Evolutionary conservation across 768 basidiomycete genomes (phyloP), one percentile per base, ranked within the genome.

Genomic region (Mycena filopes): DNA sequence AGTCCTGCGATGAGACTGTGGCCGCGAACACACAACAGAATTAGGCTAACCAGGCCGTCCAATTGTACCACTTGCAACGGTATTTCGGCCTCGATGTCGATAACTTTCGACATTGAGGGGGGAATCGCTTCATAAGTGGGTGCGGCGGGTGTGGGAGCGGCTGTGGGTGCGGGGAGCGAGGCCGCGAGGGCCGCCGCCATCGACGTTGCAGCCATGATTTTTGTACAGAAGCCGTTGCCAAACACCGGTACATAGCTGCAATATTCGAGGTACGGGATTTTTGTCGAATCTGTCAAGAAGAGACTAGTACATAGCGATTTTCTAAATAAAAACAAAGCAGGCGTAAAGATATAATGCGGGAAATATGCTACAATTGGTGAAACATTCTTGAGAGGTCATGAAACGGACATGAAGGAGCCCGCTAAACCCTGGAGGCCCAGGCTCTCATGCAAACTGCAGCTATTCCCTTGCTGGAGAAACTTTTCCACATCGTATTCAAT

Each of bases 151-250:
- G 83, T 80, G 11, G 88, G 86, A 12, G 87, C 83, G 26, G 89
- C 78, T 50, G 86, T 80, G 13, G 89, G 87, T 68, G 87, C 84
- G 49, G 93, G 92, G 29, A 92, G 80, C 26, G 91, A 89, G 31
- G 96, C 95, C 72, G 95, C 94, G 28, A 97, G 84, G 48, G 95
- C 89, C 75, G 94, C 94, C 53, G 96, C 96, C 94, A 98, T 96
- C 45, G 96, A 96, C 33, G 87, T 85, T 68, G 89, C 87, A 53
- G 86, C 86, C 88, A 90, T 89, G 73, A 75, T 79, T 68, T 68
- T 67, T 63, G 16, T 40, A 25, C 7, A n/a, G 40, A 53, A 36
- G 51, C 53, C 36, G 28, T 40, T 51, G 33, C 64, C 58, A 65
- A 65, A 31, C 50, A 36, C 26, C 16, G 23, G 41, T 50, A 31